phyloP scores from a whole-genome alignment of 768 basidiomycete species.

The Agrocybe pediades region DNA sequence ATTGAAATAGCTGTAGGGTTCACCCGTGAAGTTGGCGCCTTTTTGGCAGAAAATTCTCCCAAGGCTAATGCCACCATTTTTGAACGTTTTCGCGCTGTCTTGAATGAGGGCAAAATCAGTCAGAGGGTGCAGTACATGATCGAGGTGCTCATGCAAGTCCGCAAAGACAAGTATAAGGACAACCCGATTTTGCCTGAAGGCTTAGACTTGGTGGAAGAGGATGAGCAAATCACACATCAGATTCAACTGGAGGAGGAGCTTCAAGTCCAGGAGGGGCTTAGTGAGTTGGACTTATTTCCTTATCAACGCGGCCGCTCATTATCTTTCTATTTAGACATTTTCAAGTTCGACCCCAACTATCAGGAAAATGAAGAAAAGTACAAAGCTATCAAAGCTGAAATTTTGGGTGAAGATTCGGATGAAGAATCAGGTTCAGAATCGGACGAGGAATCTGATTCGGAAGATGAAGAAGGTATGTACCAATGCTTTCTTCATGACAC shows the following conservation, averaged over 20 bases:
- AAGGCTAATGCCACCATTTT: constrained; percentile 94
- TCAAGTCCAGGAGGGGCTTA: constrained; percentile 91
- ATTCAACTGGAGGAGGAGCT: constrained; percentile 92
- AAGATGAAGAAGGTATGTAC: constrained; percentile 46
- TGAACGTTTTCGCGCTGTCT: constrained; percentile 94
- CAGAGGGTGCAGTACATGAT: constrained; percentile 99
- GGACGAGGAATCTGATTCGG: constrained; percentile 66
- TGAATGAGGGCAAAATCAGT: constrained; percentile 94
- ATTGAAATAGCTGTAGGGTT: constrained; percentile 99
- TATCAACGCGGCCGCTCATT: neutral
- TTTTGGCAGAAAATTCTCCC: constrained; percentile 89
- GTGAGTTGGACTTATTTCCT: constrained; percentile 48
- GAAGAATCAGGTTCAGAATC: constrained; percentile 72
- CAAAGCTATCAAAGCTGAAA: constrained; percentile 87
- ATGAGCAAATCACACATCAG: constrained; percentile 96
- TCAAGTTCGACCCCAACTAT: constrained; percentile 91
- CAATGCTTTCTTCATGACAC: neutral
- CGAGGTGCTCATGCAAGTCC: constrained; percentile 97
- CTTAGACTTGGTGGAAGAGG: constrained; percentile 94
- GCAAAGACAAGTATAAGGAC: constrained; percentile 99
- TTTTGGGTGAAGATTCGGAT: constrained; percentile 86
- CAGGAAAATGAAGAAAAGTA: constrained; percentile 94
- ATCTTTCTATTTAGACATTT: constrained; percentile 65
- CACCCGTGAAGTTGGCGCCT: constrained; percentile 96
- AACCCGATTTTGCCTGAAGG: constrained; percentile 95